These are phyloP conservation scores for Chrysanthemum seticuspe DNA, from an alignment of 129 eudicot genomes.

Conservation along the genomic window DNA sequence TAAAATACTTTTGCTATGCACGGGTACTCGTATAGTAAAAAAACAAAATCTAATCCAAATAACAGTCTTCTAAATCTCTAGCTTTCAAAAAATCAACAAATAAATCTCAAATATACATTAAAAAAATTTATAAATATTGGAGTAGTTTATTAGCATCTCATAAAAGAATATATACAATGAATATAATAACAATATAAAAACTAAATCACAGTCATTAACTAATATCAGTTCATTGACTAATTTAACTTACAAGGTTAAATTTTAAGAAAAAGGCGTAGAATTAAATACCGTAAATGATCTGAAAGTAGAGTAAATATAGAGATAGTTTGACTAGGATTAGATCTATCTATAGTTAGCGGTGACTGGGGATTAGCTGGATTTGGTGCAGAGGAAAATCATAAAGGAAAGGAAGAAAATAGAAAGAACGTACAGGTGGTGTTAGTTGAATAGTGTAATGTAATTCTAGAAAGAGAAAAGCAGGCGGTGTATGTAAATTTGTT, in stretches of 20 bases:
- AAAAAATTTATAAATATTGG: no score
- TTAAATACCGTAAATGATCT: not conserved
- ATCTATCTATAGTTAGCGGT: no score
- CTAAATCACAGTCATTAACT: no score
- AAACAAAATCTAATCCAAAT: no score
- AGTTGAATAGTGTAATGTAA: constrained; percentile 30
- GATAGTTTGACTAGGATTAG: not conserved
- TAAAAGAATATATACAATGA: no score
- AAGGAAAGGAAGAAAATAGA: not conserved
- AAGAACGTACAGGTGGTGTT: constrained; percentile 25
- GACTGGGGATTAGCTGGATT: not conserved
- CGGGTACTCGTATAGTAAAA: no score
- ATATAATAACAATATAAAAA: no score
- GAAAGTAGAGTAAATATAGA: not conserved
- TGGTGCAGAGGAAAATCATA: not conserved
- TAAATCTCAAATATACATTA: no score
- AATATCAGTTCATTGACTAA: not conserved
- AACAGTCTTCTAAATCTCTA: no score
- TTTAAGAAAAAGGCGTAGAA: not conserved
- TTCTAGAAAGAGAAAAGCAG: constrained; percentile 19
- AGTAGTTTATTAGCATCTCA: no score
- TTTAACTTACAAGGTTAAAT: not conserved
- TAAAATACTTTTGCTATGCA: no score
- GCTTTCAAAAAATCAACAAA: no score
- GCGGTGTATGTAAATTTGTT: constrained; percentile 24